Conservation (phyloP, 2,329 filamentous ascomycete species). For the Cyphellophora attinorum region DNA sequence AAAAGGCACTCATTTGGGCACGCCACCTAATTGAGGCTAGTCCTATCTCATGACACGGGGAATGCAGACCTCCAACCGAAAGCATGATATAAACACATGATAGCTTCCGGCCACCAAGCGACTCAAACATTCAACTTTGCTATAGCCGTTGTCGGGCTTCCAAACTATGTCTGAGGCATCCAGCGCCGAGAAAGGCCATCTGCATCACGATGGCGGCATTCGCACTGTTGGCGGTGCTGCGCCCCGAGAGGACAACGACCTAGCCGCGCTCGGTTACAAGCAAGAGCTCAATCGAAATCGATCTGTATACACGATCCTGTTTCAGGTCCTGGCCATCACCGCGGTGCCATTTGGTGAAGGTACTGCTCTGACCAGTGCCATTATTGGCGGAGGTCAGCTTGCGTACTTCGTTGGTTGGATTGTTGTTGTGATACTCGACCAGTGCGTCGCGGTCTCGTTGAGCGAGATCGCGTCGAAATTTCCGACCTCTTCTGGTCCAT, state of each 20-base stretch:
- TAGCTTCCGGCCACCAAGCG: too few species aligned
- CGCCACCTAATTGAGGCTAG: too few species aligned
- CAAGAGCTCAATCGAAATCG: constrained; percentile 49
- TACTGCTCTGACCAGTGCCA: constrained; percentile 39
- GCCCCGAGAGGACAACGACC: constrained; percentile 24
- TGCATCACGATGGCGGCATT: too few species aligned
- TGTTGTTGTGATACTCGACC: constrained; percentile 42
- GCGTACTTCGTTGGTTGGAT: constrained; percentile 51
- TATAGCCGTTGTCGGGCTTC: too few species aligned
- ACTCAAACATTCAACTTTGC: too few species aligned
- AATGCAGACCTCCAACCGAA: too few species aligned
- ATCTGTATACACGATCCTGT: constrained; percentile 50
- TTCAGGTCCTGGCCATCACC: constrained; percentile 52
- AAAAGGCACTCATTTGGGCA: too few species aligned
- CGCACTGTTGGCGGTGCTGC: too few species aligned
- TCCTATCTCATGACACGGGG: too few species aligned
- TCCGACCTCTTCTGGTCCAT: constrained; percentile 39
- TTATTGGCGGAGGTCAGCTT: constrained; percentile 39
- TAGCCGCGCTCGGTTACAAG: constrained; percentile 46
- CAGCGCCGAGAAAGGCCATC: too few species aligned
- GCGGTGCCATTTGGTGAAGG: constrained; percentile 36
- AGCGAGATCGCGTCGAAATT: constrained; percentile 43
- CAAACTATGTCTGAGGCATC: too few species aligned
- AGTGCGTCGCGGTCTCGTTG: constrained; percentile 43
- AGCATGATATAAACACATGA: too few species aligned